Evolutionary conservation across 2,329 filamentous ascomycete genomes (phyloP).

Genomic region (Graphilbum sp.): DNA sequence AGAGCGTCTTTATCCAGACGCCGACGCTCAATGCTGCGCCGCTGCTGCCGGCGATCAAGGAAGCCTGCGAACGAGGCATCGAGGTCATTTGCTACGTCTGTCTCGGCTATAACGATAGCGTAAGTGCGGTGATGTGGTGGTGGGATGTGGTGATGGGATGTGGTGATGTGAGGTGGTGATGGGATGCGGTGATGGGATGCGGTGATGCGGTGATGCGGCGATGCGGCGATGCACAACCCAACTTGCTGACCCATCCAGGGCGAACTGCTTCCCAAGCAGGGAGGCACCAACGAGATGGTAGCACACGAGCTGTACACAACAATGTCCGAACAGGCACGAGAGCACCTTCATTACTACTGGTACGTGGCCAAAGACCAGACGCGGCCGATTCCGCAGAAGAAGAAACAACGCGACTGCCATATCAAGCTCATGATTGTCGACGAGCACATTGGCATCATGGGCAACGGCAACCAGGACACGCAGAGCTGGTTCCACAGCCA

Average conservation of each 20-base stretch:
- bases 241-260: too few species aligned
- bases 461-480: slow-evolving; percentile 67
- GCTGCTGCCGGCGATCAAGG: slow-evolving; percentile 44
- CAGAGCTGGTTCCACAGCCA: slow-evolving; percentile 67
- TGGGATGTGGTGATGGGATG: too few species aligned
- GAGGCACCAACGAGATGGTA: slow-evolving; percentile 60
- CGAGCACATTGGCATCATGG: slow-evolving; percentile 50
- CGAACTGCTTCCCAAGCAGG: slow-evolving; percentile 59
- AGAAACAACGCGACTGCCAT: slow-evolving; percentile 54
- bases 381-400: slow-evolving; percentile 46
- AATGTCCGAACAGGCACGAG: slow-evolving; percentile 30
- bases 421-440: slow-evolving; percentile 66
- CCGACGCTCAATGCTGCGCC: slow-evolving; percentile 61
- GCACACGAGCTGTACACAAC: slow-evolving; percentile 40
- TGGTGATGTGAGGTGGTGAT: too few species aligned
- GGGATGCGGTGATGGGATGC: too few species aligned
- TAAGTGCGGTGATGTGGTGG: slow-evolving; percentile 31
- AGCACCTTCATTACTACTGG: slow-evolving; percentile 44
- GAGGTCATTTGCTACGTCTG: slow-evolving; percentile 56
- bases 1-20: slow-evolving; percentile 59
- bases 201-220: too few species aligned
- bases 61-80: slow-evolving; percentile 50
- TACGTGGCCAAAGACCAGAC: slow-evolving; percentile 63
- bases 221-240: too few species aligned
- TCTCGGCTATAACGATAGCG: slow-evolving; percentile 61